phyloP scores from a whole-genome alignment of 805 yeast species.

The Saccharomycopsis sp. region DNA sequence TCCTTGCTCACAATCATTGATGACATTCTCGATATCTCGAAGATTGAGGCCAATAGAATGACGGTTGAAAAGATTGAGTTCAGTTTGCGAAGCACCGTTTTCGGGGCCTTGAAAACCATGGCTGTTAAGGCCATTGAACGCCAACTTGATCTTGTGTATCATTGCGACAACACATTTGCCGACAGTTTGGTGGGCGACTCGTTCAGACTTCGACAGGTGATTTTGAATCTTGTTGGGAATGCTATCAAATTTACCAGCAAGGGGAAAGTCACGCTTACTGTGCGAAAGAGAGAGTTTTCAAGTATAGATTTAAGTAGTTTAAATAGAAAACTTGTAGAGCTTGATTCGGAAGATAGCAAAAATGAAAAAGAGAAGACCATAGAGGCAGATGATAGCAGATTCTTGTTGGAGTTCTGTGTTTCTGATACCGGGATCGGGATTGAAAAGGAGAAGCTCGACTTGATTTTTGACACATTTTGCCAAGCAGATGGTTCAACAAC shows the following conservation, averaged over 20 bases:
- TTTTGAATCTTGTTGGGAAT: constrained; percentile 79
- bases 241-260: constrained; percentile 82
- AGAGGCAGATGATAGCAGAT: constrained; percentile 25
- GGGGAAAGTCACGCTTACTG: constrained; percentile 76
- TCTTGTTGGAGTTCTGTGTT: constrained; percentile 66
- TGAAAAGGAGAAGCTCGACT: constrained; percentile 73
- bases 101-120: constrained; percentile 82
- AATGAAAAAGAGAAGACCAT: constrained; percentile 33
- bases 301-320: constrained; percentile 15
- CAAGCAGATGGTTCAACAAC: constrained; percentile 94
- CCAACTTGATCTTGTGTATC: constrained; percentile 70
- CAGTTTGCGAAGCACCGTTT: constrained; percentile 78
- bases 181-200: constrained; percentile 85
- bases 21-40: constrained; percentile 85
- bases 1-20: constrained; percentile 81
- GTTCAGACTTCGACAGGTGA: constrained; percentile 80
- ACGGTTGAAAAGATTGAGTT: constrained; percentile 86
- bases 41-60: constrained; percentile 91
- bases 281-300: constrained; percentile 33
- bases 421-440: constrained; percentile 90
- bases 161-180: constrained; percentile 82
- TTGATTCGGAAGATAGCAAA: constrained; percentile 25
- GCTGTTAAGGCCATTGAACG: constrained; percentile 89
- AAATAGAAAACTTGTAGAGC: constrained; percentile 2
- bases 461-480: constrained; percentile 84